Evolutionary conservation across 2,329 filamentous ascomycete genomes (phyloP).

Genomic region (Monilinia vaccinii-corymbosi): DNA sequence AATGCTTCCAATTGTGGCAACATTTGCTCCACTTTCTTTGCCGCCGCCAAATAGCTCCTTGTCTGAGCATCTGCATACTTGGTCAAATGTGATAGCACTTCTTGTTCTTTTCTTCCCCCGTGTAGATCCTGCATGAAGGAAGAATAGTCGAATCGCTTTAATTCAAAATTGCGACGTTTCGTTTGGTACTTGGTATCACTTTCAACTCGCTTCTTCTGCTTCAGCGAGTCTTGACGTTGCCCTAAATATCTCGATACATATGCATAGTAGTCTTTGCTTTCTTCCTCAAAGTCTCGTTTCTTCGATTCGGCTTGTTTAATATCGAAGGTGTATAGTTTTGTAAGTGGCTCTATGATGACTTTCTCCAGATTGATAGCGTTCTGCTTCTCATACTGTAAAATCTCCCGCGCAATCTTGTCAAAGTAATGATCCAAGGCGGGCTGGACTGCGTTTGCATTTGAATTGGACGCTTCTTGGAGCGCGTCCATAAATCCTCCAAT

Average conservation of each 20-base stretch:
- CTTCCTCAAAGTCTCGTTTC: conserved; percentile 96
- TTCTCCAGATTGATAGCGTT: conserved; percentile 80
- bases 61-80: conserved; percentile 90
- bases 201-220: conserved; percentile 92
- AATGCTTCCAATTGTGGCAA: conserved; percentile 85
- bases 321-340: conserved; percentile 84
- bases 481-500: conserved; percentile 76
- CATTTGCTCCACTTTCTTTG: conserved; percentile 79
- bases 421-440: conserved; percentile 97
- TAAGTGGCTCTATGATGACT: conserved; percentile 89
- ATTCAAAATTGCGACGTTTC: conserved; percentile 88
- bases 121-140: conserved; percentile 99
- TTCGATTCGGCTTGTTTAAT: conserved; percentile 97
- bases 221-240: conserved; percentile 88
- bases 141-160: conserved; percentile 97
- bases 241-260: conserved; percentile 95
- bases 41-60: conserved; percentile 68
- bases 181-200: conserved; percentile 94
- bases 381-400: conserved; percentile 74
- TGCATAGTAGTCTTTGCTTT: conserved; percentile 96
- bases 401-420: conserved; percentile 89
- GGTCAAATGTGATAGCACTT: conserved; percentile 88
- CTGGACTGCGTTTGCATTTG: conserved; percentile 93
- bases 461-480: conserved; percentile 75
- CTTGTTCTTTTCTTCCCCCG: conserved; percentile 95